These are phyloP conservation scores for Omphalotus olearius DNA, from an alignment of 1,284 basidiomycete genomes.

Conservation along the genomic window DNA sequence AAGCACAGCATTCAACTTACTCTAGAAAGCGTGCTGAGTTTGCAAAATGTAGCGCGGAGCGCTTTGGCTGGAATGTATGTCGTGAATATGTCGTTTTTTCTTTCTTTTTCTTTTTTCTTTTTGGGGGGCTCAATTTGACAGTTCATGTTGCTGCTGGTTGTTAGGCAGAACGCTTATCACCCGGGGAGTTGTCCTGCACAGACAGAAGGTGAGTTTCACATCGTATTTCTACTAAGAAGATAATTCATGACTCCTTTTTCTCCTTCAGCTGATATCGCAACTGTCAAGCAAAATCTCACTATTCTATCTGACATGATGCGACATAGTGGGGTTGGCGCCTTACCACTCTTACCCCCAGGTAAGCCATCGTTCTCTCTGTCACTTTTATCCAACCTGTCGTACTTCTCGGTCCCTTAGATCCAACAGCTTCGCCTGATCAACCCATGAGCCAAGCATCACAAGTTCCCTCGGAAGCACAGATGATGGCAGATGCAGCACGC, in stretches of 20 bases:
- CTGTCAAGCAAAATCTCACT: constrained; percentile 42
- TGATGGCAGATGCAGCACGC: constrained; percentile 26
- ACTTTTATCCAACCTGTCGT: too few relatives aligned
- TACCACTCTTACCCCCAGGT: constrained; percentile 32
- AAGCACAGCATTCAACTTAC: constrained; percentile 47
- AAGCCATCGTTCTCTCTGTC: too few relatives aligned
- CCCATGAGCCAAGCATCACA: too few relatives aligned
- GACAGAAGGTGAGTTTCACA: constrained; percentile 36
- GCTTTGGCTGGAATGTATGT: constrained; percentile 50
- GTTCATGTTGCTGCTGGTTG: too few relatives aligned
- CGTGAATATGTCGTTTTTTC: too few relatives aligned
- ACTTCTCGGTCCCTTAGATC: too few relatives aligned
- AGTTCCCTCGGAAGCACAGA: constrained; percentile 28
- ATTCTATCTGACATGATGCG: constrained; percentile 40
- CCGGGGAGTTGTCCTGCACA: constrained; percentile 41
- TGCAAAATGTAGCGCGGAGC: constrained; percentile 40
- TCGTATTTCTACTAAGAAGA: not conserved
- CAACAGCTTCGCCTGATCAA: too few relatives aligned
- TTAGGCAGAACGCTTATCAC: constrained; percentile 52
- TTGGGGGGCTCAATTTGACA: not conserved
- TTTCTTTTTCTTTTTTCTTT: not conserved
- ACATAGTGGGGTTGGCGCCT: constrained; percentile 47
- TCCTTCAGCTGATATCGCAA: constrained; percentile 35
- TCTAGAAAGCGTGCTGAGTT: constrained; percentile 37
- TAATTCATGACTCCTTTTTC: not conserved